Conservation (phyloP, 2,329 filamentous ascomycete species). For the Byssoonygena ceratinophila region DNA sequence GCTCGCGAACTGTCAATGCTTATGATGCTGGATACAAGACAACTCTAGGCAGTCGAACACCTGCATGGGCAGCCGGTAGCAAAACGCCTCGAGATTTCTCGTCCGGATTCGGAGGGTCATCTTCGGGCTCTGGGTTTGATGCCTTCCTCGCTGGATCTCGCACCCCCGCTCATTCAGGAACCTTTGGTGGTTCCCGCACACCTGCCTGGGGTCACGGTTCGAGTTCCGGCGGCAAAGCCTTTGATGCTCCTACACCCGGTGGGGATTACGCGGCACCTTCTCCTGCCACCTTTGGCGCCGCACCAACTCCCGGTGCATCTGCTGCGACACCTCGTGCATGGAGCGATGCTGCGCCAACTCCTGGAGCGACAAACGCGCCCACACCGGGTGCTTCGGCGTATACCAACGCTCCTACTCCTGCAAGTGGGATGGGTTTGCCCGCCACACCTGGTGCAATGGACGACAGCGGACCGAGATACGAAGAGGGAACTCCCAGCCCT, state of each 20-base stretch:
- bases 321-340: slow-evolving; percentile 43
- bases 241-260: slow-evolving; percentile 66
- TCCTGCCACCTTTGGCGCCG: slow-evolving; percentile 45
- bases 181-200: slow-evolving; percentile 39
- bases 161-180: slow-evolving; percentile 62
- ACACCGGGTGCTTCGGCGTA: slow-evolving; percentile 37
- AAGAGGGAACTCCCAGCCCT: slow-evolving; percentile 36
- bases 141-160: slow-evolving; percentile 60
- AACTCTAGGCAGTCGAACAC: slow-evolving; percentile 57
- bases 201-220: slow-evolving; percentile 34
- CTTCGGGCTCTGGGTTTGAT: slow-evolving; percentile 58
- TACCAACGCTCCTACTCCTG: slow-evolving; percentile 41
- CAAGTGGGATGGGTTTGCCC: slow-evolving; percentile 26
- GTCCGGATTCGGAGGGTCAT: slow-evolving; percentile 49
- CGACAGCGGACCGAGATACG: slow-evolving; percentile 34
- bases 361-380: slow-evolving; percentile 38
- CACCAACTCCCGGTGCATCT: slow-evolving; percentile 59
- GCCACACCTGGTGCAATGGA: slow-evolving; percentile 33
- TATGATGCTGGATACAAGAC: slow-evolving; percentile 62
- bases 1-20: slow-evolving; percentile 45
- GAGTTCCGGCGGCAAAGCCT: slow-evolving; percentile 33
- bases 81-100: slow-evolving; percentile 61
- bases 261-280: slow-evolving; percentile 56
- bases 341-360: slow-evolving; percentile 38
- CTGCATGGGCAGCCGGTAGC: slow-evolving; percentile 67